phyloP scores from a whole-genome alignment of 148 eudicot species.

The Tetragonia tetragonoides region DNA sequence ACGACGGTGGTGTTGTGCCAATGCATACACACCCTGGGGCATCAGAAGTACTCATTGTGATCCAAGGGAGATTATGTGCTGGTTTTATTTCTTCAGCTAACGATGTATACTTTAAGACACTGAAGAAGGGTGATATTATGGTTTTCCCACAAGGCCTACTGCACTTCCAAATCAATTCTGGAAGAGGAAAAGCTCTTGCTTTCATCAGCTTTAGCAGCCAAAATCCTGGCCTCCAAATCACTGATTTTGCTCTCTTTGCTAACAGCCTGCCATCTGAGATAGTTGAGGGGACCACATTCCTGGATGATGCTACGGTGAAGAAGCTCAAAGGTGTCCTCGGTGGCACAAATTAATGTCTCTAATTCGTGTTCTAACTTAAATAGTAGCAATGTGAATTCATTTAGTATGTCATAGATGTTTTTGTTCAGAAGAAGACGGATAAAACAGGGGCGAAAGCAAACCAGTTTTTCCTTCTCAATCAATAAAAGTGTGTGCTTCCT shows the following conservation, averaged over 20 bases:
- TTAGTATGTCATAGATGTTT: background rate
- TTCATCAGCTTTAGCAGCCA: slow-evolving; percentile 58
- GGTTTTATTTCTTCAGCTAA: slow-evolving; percentile 68
- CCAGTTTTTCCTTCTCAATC: background rate
- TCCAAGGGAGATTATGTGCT: slow-evolving; percentile 55
- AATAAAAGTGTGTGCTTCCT: background rate
- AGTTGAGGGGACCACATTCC: slow-evolving; percentile 47
- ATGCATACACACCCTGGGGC: slow-evolving; percentile 86
- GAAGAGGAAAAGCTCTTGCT: slow-evolving; percentile 39
- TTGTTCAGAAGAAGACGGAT: background rate
- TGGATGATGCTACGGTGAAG: slow-evolving; percentile 49
- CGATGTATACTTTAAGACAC: slow-evolving; percentile 40
- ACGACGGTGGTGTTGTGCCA: slow-evolving; percentile 68
- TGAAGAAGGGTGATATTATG: slow-evolving; percentile 68
- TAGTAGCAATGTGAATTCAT: background rate
- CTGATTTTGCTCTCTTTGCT: slow-evolving; percentile 54
- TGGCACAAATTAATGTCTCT: slow-evolving; percentile 32
- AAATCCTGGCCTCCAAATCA: slow-evolving; percentile 79
- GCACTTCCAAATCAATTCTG: slow-evolving; percentile 73
- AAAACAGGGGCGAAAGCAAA: background rate
- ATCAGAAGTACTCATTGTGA: slow-evolving; percentile 50
- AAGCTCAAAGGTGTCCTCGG: slow-evolving; percentile 66
- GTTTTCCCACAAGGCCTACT: slow-evolving; percentile 78
- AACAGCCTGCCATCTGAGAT: slow-evolving; percentile 44
- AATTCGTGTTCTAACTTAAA: background rate